Evolutionary conservation across 768 basidiomycete genomes (phyloP), one percentile per base, ranked within the genome.

Genomic region (Tulasnella sp.): DNA sequence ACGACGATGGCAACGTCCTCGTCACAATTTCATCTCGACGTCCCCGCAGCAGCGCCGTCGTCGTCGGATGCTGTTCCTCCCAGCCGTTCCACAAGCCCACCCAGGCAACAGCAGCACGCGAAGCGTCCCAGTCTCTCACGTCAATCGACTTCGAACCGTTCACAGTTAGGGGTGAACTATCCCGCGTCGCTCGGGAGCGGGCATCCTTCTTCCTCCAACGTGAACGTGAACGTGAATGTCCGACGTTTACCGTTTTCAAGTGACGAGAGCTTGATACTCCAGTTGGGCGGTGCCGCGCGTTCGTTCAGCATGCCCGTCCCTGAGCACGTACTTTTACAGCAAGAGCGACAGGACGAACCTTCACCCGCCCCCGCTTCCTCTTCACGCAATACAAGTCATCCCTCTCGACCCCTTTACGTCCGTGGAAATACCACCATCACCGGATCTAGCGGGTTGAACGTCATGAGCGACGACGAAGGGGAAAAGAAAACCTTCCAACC

Each of bases 391-490:
- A n/a, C 34, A 59, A 59, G 14, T 4, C 52, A 29, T 59, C 64
- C 3, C 64, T 40, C 64, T 37, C 64, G 64, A 19, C 64, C 64
- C 16, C 39, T 34, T 36, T 65, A 65, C 64, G 64, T 65, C 22
- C 64, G 64, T 19, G 34, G 52, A 59, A 32, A 11, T 29, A 19
- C 52, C 22, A 59, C 52, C 26, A 59, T 29, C 64, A 40, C 64
- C 22, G 64, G 64, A 36, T 3, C 32, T 14, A 3, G 42, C 17
- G 69, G 42, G 1, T 22, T 62, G 34, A 70, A 70, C 69, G 47
- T 70, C 52, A 70, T 70, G 69, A 70, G 69, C 47, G 69, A 70
- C 47, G 69, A 70, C 29, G 69, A 70, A 39, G 29, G 35, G 19
- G 69, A 70, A 39, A 70, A 70, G n/a, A 34, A 35, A 19, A 34